These are phyloP conservation scores for Dysphania ambrosioides DNA, from an alignment of 148 eudicot genomes.

Conservation along the genomic window DNA sequence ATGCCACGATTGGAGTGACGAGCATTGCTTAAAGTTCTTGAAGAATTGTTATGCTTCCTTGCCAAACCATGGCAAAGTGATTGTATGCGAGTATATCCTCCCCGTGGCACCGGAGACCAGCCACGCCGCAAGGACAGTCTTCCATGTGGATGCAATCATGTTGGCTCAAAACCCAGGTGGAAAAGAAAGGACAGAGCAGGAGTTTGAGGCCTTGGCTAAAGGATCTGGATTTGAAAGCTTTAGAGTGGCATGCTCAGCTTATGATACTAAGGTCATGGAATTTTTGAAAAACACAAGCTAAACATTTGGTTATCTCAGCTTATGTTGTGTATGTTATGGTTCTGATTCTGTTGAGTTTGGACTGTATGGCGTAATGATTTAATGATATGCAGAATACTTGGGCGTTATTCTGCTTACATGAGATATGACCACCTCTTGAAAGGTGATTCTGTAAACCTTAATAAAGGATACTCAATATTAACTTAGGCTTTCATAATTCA, in stretches of 20 bases:
- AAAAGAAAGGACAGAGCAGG: constrained; percentile 80
- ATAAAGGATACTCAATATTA: neutral
- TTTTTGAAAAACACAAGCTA: constrained; percentile 37
- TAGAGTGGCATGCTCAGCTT: constrained; percentile 50
- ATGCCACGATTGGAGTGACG: constrained; percentile 94
- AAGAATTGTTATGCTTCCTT: constrained; percentile 72
- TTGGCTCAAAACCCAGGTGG: constrained; percentile 84
- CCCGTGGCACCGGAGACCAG: constrained; percentile 65
- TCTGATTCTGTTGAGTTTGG: neutral
- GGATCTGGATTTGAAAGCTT: constrained; percentile 64
- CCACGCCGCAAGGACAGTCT: constrained; percentile 46
- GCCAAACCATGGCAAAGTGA: constrained; percentile 79
- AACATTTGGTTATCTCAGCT: neutral
- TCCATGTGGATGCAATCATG: constrained; percentile 80
- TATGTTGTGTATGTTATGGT: neutral
- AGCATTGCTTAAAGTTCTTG: constrained; percentile 65
- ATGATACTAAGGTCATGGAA: constrained; percentile 74
- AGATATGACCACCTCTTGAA: neutral
- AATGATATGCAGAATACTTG: neutral
- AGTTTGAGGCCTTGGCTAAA: constrained; percentile 66
- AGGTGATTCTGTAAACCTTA: neutral
- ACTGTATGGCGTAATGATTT: neutral
- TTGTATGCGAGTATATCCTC: constrained; percentile 64
- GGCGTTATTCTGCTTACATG: neutral
- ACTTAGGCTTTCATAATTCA: too few species aligned